phyloP scores from a whole-genome alignment of 2,329 filamentous ascomycete genomes.

The Curvularia sp. region DNA sequence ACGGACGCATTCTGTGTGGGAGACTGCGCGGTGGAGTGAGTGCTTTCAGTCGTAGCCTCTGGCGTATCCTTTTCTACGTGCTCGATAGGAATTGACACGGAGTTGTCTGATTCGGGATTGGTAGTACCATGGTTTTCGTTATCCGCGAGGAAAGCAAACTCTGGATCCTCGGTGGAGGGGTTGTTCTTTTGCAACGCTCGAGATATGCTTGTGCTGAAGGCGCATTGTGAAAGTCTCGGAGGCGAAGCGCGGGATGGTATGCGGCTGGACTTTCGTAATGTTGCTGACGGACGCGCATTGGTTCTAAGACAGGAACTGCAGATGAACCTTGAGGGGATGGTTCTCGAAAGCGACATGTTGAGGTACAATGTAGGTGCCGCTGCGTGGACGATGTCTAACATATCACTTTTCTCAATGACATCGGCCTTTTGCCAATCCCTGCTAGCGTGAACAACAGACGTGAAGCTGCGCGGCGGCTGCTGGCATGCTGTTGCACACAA shows the following conservation, averaged over 20 bases:
- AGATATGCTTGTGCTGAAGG: slow-evolving; percentile 32
- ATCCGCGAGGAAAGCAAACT: slow-evolving; percentile 22
- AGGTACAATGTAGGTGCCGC: slow-evolving; percentile 1
- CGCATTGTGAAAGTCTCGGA: slow-evolving; percentile 19
- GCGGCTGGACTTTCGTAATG: slow-evolving; percentile 12
- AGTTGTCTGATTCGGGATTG: slow-evolving; percentile 1
- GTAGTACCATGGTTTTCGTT: neutral
- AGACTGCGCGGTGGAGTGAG: slow-evolving; percentile 10
- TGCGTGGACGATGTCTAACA: neutral
- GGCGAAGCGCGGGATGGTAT: slow-evolving; percentile 13
- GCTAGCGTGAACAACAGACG: neutral
- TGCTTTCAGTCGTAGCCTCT: slow-evolving; percentile 9
- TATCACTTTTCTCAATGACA: slow-evolving; percentile 10
- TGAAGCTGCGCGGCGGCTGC: neutral
- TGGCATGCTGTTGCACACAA: neutral
- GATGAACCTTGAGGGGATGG: slow-evolving; percentile 29
- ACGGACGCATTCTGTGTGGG: slow-evolving; percentile 42
- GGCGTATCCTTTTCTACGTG: slow-evolving; percentile 13
- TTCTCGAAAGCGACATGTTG: slow-evolving; percentile 36
- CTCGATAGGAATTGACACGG: neutral
- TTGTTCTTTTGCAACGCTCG: slow-evolving; percentile 26
- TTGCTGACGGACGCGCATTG: slow-evolving; percentile 14
- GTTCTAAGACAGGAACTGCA: slow-evolving; percentile 35
- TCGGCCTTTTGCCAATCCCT: slow-evolving; percentile 14
- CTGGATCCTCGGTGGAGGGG: slow-evolving; percentile 19